Evolutionary conservation across 2,329 filamentous ascomycete genomes (phyloP), one percentile per base, ranked within the genome.

Genomic region (Pyrenophora teres): DNA sequence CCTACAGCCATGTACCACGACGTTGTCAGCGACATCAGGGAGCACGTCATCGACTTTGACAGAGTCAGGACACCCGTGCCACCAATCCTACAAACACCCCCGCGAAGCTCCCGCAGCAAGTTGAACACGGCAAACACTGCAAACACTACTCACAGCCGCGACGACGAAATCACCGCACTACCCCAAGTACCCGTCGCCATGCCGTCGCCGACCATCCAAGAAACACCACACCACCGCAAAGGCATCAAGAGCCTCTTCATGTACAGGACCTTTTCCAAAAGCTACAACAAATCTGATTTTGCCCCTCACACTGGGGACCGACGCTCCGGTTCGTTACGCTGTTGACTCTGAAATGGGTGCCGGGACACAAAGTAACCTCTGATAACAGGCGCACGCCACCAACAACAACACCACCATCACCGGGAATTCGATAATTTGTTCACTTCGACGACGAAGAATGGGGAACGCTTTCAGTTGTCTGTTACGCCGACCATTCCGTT

Each of bases 71-170:
- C 65, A 1, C 62, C 63, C 2, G 31, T 44, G 10, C 55, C 65
- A 2, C 63, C 67, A 18, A 39, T 59, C 2, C 58, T 71, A 0
- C 63, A 64, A 27, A 58, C 67, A 3, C 57, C 68, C 13, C 69
- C 66, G 1, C 46, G 40, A 19, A 57, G 45, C 19, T 9, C 40
- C 13, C 52, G 48, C 6, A 57, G 50, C 12, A 63, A 52, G 19
- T 25, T 48, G 23, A 59, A 57, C 10, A 46, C 55, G 7, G 19
- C 42, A 8, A 21, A 21, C 19, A 21, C 19, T 3, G 19, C 19
- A 15, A 59, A 57, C 10, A 46, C 55, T 6, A 19, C 42, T 6
- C 15, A 49, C 8, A 47, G 47, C 4, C 50, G 52, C 16, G 54
- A 56, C 1, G 59, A 60, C 15, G 57, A 58, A 7, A 48, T 63